These are phyloP conservation scores for Dioscorea dumetorum DNA, from an alignment of 106 monocot species.

Conservation along the genomic window DNA sequence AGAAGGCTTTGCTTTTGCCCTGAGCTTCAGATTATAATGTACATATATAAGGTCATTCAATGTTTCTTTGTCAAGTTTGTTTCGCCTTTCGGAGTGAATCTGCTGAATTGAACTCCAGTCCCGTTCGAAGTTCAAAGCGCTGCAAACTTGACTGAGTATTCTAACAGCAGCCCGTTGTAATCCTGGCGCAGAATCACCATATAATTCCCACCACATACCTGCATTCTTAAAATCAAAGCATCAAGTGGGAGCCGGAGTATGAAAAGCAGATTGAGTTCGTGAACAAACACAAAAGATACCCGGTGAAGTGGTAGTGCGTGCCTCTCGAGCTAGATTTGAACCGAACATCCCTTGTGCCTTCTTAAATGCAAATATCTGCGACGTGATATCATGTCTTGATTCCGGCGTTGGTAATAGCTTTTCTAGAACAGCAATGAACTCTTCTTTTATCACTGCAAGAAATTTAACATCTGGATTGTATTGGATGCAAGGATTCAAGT, in stretches of 20 bases:
- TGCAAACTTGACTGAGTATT: constrained; percentile 88
- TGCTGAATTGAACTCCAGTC: constrained; percentile 55
- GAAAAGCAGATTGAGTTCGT: too few relatives aligned
- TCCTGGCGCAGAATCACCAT: constrained; percentile 83
- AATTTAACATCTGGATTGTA: constrained; percentile 92
- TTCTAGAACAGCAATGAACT: constrained; percentile 69
- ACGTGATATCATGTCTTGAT: constrained; percentile 65
- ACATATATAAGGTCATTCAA: constrained; percentile 72
- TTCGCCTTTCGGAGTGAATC: constrained; percentile 70
- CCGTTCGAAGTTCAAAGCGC: constrained; percentile 46
- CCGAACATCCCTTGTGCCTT: constrained; percentile 96
- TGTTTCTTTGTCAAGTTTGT: constrained; percentile 77
- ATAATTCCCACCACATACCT: constrained; percentile 99
- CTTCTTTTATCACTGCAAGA: constrained; percentile 69
- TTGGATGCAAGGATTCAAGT: constrained; percentile 87
- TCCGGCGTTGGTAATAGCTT: constrained; percentile 69
- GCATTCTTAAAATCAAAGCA: background rate
- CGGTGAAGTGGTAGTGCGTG: constrained; percentile 64
- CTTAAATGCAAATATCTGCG: constrained; percentile 57
- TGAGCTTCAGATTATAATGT: constrained; percentile 82
- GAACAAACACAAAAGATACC: constrained; percentile 24
- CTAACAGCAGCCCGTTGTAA: constrained; percentile 76
- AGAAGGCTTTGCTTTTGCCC: constrained; percentile 28
- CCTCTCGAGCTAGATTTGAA: constrained; percentile 79
- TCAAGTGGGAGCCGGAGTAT: too few relatives aligned